Base-by-base conservation (phyloP, 2,329 filamentous ascomycete genomes). In the Claviceps sp. region DNA sequence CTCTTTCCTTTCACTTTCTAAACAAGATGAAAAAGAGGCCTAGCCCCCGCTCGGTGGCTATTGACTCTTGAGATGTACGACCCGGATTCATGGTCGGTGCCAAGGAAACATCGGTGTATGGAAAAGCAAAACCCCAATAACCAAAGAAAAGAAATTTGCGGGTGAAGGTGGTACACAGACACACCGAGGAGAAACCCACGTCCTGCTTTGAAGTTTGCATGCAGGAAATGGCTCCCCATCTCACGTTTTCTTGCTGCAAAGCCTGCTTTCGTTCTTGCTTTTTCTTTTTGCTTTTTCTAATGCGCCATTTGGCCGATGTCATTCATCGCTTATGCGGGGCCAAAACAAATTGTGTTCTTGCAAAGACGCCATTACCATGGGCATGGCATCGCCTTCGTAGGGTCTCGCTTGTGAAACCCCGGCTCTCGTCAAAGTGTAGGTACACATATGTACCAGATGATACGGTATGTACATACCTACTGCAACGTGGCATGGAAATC, bases 171-270 rank as follows among this genome's bases (percentile, higher is more conserved):
- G 9, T 34, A 34, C 9, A 4, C 30, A 47, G 42, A 26, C 41
- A 37, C 54, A 50, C 51, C 47, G 51, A 50, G 42, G 8, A 26
- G 20, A 40, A 34, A 41, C 44, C 50, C 50, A 51, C 50, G 50
- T 37, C 37, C 44, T 45, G 34, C 24, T 37, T 37, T 22, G 22
- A 22, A 22, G 22, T 22, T 22, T 48, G 44, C 37, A 51, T 48
- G 38, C 37, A 51, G 50, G 43, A 22, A 24, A 41, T 26, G 22
- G 14, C 9, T n/a, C 40, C 40, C 7, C 9, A 20, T 41, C 30
- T 9, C 40, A 41, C n/a, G 40, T 18, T 18, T 41, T 41, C 7
- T 41, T 18, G 5, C 2, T 30, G 43, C 14, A 26, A 11, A 34
- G 13, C 14, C 26, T 8, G 18, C 22, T 18, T 18, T 20, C 18